Percentiles rank a stretch among this genome's conserved stretches.
Conservation (phyloP, 768 basidiomycete species). For the Thelephora ganbajun region DNA sequence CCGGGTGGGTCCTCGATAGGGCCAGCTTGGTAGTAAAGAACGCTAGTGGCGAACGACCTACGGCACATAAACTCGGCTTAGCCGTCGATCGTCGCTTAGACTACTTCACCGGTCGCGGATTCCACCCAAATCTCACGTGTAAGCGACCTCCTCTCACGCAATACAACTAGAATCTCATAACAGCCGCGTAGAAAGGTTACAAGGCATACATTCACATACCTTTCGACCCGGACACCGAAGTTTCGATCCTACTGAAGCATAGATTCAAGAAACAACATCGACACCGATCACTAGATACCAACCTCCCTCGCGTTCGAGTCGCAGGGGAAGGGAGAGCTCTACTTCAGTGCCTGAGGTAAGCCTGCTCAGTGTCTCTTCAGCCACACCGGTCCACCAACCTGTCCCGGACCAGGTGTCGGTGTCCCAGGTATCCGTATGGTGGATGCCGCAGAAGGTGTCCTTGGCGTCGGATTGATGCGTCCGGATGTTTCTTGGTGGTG, state of each 20-base stretch:
- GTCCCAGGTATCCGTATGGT: conserved; percentile 86
- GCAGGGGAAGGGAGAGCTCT: conserved; percentile 80
- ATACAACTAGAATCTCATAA: conserved; percentile 7
- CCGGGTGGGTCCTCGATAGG: no score
- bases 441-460: conserved; percentile 63
- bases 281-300: conserved; percentile 65
- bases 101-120: conserved; percentile 2
- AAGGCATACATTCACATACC: conserved; percentile 29
- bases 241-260: conserved; percentile 61
- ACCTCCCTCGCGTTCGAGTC: conserved; percentile 70
- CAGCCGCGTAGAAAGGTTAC: conserved; percentile 53
- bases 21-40: no score
- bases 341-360: conserved; percentile 62
- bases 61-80: no score
- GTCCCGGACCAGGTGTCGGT: conserved; percentile 49
- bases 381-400: neutral
- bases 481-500: conserved; percentile 68
- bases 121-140: conserved; percentile 47
- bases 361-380: neutral
- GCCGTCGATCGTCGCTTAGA: no score
- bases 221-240: conserved; percentile 14
- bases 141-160: conserved; percentile 25
- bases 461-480: conserved; percentile 91
- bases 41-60: no score
- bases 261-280: conserved; percentile 89